phyloP scores from a whole-genome alignment of 768 basidiomycete species.

The Chalciporus chontae region DNA sequence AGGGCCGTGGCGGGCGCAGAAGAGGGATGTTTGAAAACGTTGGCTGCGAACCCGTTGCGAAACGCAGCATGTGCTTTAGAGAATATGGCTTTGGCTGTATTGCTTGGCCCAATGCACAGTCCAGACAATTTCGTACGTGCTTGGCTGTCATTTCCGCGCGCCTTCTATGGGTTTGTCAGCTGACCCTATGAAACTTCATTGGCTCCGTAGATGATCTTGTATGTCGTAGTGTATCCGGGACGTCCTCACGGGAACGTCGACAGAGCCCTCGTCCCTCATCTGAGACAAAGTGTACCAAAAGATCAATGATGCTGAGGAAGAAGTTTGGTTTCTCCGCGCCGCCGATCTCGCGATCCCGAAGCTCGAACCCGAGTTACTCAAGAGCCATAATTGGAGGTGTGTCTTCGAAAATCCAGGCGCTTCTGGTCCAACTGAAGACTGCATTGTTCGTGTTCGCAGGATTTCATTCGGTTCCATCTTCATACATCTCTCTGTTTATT shows the following conservation, averaged over 20 bases:
- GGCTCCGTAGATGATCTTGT: constrained; percentile 40
- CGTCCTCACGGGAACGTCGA: constrained; percentile 42
- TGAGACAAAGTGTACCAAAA: constrained; percentile 89
- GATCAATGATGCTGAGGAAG: constrained; percentile 55
- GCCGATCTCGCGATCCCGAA: constrained; percentile 45
- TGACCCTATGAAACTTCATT: constrained; percentile 1
- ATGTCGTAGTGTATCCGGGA: constrained; percentile 44
- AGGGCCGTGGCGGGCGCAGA: constrained; percentile 54
- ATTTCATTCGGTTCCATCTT: constrained; percentile 61
- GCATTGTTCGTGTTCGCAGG: constrained; percentile 32
- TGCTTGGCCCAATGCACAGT: constrained; percentile 60
- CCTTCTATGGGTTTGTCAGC: neutral
- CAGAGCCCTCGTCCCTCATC: constrained; percentile 82
- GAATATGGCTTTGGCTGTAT: constrained; percentile 67
- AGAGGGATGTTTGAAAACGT: constrained; percentile 65
- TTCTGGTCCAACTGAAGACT: neutral
- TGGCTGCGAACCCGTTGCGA: constrained; percentile 57
- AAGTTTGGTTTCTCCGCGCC: constrained; percentile 74
- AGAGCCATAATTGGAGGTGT: constrained; percentile 55
- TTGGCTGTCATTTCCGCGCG: neutral
- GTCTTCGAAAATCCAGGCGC: neutral
- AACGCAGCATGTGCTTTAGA: constrained; percentile 69
- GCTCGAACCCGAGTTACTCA: constrained; percentile 48
- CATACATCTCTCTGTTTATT: constrained; percentile 64
- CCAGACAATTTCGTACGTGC: constrained; percentile 51